Percentiles rank a stretch among this genome's conserved stretches.
Evolutionary conservation across 805 yeast species (phyloP).

Genomic region (Pichia kluyveri): DNA sequence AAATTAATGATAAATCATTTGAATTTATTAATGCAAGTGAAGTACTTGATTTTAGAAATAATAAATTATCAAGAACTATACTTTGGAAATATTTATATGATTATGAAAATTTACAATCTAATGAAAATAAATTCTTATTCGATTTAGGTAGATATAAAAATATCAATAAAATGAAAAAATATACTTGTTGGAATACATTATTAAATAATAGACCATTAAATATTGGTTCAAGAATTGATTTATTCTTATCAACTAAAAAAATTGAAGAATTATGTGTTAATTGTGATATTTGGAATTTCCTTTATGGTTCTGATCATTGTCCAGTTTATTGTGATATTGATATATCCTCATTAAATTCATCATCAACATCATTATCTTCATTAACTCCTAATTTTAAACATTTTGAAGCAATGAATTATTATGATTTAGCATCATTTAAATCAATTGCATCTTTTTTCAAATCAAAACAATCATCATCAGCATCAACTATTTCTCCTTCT

Average conservation of each 20-base stretch:
- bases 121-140: constrained; percentile 34
- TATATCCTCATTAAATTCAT: neutral
- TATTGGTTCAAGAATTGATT: constrained; percentile 83
- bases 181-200: constrained; percentile 87
- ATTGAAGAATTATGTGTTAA: constrained; percentile 32
- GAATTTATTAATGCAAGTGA: constrained; percentile 26
- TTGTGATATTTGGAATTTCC: constrained; percentile 47
- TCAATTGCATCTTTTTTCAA: constrained; percentile 26
- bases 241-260: constrained; percentile 44
- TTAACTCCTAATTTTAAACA: constrained; percentile 17
- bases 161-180: constrained; percentile 55
- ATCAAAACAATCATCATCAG: neutral
- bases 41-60: constrained; percentile 29
- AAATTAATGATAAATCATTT: constrained; percentile 21
- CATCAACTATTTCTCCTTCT: too few relatives aligned
- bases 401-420: constrained; percentile 47
- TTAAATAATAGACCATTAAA: constrained; percentile 71
- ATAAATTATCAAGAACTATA: constrained; percentile 33
- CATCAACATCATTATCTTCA: too few relatives aligned
- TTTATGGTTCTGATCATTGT: constrained; percentile 91
- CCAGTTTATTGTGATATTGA: constrained; percentile 72
- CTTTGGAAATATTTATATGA: constrained; percentile 35
- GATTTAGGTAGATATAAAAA: constrained; percentile 54
- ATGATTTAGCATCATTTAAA: constrained; percentile 27
- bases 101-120: constrained; percentile 17